Conservation (phyloP, 2,329 filamentous ascomycete genomes). For the Nigrospora osmanthi region DNA sequence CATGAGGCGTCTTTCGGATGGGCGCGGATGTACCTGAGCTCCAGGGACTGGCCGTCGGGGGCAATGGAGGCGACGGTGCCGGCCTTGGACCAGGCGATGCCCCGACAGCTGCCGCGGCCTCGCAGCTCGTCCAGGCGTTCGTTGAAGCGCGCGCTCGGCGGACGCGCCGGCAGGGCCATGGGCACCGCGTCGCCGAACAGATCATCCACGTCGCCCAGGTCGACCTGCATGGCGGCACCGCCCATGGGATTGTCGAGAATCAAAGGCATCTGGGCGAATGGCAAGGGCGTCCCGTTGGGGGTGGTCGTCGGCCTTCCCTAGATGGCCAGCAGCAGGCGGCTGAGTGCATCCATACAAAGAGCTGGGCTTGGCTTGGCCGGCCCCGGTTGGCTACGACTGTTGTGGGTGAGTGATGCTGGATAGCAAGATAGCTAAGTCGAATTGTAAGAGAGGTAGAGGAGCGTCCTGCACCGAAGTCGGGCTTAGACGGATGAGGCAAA, state of each 20-base stretch:
- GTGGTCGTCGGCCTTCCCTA: too few species aligned
- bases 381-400: too few species aligned
- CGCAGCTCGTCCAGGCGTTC: slow-evolving; percentile 72
- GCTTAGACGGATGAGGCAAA: too few species aligned
- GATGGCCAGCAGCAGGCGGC: too few species aligned
- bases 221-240: slow-evolving; percentile 40
- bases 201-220: slow-evolving; percentile 59
- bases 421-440: too few species aligned
- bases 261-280: slow-evolving; percentile 31
- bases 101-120: slow-evolving; percentile 68
- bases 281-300: slow-evolving; percentile 16
- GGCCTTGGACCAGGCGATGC: slow-evolving; percentile 79
- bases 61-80: slow-evolving; percentile 81
- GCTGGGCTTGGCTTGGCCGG: too few species aligned
- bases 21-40: slow-evolving; percentile 66
- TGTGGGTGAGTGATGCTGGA: too few species aligned
- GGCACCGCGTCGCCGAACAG: slow-evolving; percentile 66
- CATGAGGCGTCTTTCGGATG: slow-evolving; percentile 64
- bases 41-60: slow-evolving; percentile 60
- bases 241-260: slow-evolving; percentile 46
- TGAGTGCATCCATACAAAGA: too few species aligned
- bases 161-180: slow-evolving; percentile 41
- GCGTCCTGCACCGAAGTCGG: too few species aligned
- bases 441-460: too few species aligned
- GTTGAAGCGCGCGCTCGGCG: slow-evolving; percentile 58